Percentiles rank a stretch among this genome's conserved stretches.
Conservation (phyloP, 805 yeast species). For the Teunomyces cretensis region DNA sequence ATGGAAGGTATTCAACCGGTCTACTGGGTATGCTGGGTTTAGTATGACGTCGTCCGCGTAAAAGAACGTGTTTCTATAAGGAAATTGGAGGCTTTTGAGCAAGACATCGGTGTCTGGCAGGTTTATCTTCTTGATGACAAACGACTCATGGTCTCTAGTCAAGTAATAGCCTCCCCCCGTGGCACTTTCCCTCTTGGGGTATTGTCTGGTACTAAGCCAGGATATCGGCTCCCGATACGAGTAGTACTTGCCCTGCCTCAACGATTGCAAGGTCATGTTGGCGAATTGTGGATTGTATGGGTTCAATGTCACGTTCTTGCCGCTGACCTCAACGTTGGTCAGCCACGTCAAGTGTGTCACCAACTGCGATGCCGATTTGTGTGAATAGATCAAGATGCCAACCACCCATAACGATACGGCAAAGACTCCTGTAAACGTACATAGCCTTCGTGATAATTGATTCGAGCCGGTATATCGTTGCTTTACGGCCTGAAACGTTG, state of each 20-base stretch:
- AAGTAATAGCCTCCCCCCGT: conserved; percentile 31
- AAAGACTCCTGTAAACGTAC: conserved; percentile 2
- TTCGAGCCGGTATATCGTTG: conserved; percentile 14
- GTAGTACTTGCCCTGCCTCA: conserved; percentile 22
- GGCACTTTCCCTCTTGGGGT: conserved; percentile 19
- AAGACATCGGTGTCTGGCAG: conserved; percentile 26
- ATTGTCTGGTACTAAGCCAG: conserved; percentile 34
- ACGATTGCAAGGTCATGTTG: conserved; percentile 28
- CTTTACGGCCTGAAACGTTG: conserved; percentile 22
- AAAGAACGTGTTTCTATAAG: conserved; percentile 40
- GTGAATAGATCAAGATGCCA: conserved; percentile 28
- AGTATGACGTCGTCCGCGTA: conserved; percentile 34
- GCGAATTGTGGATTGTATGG: conserved; percentile 22
- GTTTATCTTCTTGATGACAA: conserved; percentile 26
- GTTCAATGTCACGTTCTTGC: conserved; percentile 32
- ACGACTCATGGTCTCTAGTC: conserved; percentile 13
- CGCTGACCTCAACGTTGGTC: conserved; percentile 22
- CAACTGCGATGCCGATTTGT: conserved; percentile 14
- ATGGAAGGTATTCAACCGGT: conserved; percentile 44
- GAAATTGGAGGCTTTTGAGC: conserved; percentile 33
- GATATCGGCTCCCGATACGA: conserved; percentile 15
- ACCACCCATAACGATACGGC: conserved; percentile 24
- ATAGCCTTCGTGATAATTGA: conserved; percentile 5
- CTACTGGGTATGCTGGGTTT: conserved; percentile 42
- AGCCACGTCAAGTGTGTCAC: conserved; percentile 22